Conservation (phyloP, 2,329 filamentous ascomycete species). For the Aspergillus fructus region DNA sequence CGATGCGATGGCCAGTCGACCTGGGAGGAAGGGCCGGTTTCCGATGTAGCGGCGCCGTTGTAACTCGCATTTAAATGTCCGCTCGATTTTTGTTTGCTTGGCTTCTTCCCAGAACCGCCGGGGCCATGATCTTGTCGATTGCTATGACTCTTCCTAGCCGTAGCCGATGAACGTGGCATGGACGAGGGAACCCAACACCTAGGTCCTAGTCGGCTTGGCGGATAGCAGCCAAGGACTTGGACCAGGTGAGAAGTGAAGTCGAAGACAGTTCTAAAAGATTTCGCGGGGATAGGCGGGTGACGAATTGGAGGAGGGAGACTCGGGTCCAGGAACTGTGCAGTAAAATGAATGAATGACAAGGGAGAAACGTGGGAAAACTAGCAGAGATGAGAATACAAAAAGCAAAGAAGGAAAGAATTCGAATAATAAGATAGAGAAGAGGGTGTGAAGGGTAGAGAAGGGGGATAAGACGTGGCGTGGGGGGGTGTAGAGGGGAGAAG, state of each 20-base stretch:
- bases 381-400: constrained; percentile 15
- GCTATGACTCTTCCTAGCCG: constrained; percentile 62
- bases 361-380: constrained; percentile 15
- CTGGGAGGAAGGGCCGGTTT: constrained; percentile 37
- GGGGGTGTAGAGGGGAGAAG: constrained; percentile 14
- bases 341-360: constrained; percentile 22
- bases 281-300: constrained; percentile 12
- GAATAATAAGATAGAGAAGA: constrained; percentile 12
- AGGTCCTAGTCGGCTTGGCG: constrained; percentile 51
- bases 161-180: constrained; percentile 51
- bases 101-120: constrained; percentile 73
- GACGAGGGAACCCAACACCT: constrained; percentile 44
- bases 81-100: constrained; percentile 58
- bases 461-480: constrained; percentile 14
- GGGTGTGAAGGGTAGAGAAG: constrained; percentile 13
- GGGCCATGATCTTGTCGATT: constrained; percentile 84
- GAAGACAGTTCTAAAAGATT: constrained; percentile 19
- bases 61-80: constrained; percentile 54
- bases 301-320: constrained; percentile 13
- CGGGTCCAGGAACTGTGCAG: constrained; percentile 8
- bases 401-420: constrained; percentile 16
- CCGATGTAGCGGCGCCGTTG: constrained; percentile 42
- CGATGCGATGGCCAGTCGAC: constrained; percentile 41
- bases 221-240: constrained; percentile 48
- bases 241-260: constrained; percentile 36